phyloP scores from a whole-genome alignment of 768 basidiomycete genomes.

The Mrakia blollopis region DNA sequence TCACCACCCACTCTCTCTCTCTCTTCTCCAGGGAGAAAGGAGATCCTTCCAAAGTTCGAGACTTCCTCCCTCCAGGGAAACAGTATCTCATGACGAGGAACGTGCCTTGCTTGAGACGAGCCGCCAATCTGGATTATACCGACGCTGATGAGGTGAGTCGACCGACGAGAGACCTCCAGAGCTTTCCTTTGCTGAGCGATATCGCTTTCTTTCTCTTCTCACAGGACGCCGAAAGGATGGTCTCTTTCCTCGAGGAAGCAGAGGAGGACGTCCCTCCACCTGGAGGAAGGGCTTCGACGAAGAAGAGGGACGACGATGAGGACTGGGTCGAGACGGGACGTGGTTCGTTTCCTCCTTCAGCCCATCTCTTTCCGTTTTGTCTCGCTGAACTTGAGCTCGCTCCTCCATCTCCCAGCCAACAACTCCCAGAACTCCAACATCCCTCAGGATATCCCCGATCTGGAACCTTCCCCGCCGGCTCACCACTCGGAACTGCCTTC shows the following conservation, averaged over 20 bases:
- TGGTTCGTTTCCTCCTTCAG: slow-evolving; percentile 36
- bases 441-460: slow-evolving; percentile 69
- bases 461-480: slow-evolving; percentile 48
- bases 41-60: slow-evolving; percentile 73
- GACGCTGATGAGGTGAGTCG: slow-evolving; percentile 69
- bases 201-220: not conserved
- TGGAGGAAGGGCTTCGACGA: slow-evolving; percentile 20
- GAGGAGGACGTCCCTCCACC: slow-evolving; percentile 42
- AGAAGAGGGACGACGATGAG: slow-evolving; percentile 56
- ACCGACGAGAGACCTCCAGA: not conserved
- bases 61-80: slow-evolving; percentile 91
- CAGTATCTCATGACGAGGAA: slow-evolving; percentile 94
- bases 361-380: not conserved
- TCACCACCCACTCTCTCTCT: not conserved
- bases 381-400: no score
- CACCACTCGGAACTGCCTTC: slow-evolving; percentile 33
- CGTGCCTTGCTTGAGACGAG: slow-evolving; percentile 93
- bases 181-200: not conserved
- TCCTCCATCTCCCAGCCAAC: not conserved
- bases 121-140: slow-evolving; percentile 84
- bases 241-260: slow-evolving; percentile 61
- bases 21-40: slow-evolving; percentile 87
- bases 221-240: slow-evolving; percentile 78
- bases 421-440: not conserved
- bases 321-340: slow-evolving; percentile 98